phyloP scores from a whole-genome alignment of 495 filamentous ascomycete species.

The Polyplosphaeria fusca region DNA sequence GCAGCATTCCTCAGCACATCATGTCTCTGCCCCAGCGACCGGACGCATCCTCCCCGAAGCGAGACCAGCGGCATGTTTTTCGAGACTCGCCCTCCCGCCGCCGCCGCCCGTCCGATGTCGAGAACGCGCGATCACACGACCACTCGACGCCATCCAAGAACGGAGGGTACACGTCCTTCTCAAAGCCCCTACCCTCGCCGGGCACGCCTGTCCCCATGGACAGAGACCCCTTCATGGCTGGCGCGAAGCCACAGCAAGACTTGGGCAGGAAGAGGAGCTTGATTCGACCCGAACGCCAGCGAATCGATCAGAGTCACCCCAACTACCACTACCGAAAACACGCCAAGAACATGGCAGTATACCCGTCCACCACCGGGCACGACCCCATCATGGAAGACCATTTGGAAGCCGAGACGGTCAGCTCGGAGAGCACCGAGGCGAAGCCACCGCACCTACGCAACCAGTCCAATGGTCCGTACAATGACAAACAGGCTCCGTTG shows the following conservation, averaged over 20 bases:
- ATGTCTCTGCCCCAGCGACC: constrained; percentile 38
- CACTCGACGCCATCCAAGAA: constrained; percentile 37
- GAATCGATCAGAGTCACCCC: constrained; percentile 77
- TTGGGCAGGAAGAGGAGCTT: constrained; percentile 75
- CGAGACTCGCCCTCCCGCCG: constrained; percentile 67
- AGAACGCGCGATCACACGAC: constrained; percentile 38
- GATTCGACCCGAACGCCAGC: constrained; percentile 80
- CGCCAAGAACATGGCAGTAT: constrained; percentile 80
- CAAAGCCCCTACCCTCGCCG: constrained; percentile 33
- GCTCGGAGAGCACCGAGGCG: constrained; percentile 54
- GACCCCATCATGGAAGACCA: constrained; percentile 78
- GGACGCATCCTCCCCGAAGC: constrained; percentile 20
- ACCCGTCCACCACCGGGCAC: constrained; percentile 86
- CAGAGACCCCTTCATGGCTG: constrained; percentile 35
- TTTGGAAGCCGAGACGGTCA: constrained; percentile 55
- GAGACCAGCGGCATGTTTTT: constrained; percentile 47
- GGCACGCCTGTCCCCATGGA: constrained; percentile 31
- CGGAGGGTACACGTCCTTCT: constrained; percentile 9
- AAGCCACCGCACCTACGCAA: constrained; percentile 42
- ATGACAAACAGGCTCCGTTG: constrained; percentile 44
- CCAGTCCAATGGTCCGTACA: constrained; percentile 20
- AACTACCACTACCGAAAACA: constrained; percentile 93
- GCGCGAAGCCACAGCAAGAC: constrained; percentile 37
- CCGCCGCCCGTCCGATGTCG: constrained; percentile 60
- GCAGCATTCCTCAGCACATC: constrained; percentile 26